A percentile compares a stretch with the other conserved stretches of the same genome.
These are phyloP conservation scores for Eustoma russellianum DNA, from an alignment of 257 asterid species.

Conservation along the genomic window DNA sequence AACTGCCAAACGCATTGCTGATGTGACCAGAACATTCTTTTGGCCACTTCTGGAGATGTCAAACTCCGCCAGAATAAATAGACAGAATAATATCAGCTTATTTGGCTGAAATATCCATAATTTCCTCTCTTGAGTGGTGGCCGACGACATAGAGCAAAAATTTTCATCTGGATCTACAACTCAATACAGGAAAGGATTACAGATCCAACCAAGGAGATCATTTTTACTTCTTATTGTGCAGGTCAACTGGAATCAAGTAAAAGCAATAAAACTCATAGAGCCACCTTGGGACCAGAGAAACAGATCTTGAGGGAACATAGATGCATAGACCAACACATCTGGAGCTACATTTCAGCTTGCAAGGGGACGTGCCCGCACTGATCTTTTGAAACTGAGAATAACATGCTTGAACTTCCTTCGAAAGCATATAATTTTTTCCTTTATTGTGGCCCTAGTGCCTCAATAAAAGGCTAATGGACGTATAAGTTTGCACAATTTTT, in stretches of 20 bases:
- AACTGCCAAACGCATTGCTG: constrained; percentile 85
- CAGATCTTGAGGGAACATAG: background rate
- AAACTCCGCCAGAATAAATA: constrained; percentile 55
- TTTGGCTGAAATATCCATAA: constrained; percentile 75
- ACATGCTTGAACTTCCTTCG: no score
- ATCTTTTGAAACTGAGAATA: no score
- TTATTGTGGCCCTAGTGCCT: no score
- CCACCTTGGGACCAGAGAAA: background rate
- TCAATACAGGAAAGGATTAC: constrained; percentile 19
- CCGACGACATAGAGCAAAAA: constrained; percentile 71
- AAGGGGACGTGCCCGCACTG: no score
- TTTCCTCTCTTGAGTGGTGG: constrained; percentile 55
- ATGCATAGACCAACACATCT: background rate
- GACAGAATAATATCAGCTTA: constrained; percentile 64
- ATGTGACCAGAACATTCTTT: constrained; percentile 47
- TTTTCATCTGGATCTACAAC: constrained; percentile 46
- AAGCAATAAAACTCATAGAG: background rate
- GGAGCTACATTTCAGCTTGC: no score
- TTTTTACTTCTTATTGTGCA: background rate
- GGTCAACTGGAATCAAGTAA: background rate
- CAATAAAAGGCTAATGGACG: no score
- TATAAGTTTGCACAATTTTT: no score
- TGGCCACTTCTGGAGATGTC: constrained; percentile 34
- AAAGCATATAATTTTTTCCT: no score
- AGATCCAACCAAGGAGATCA: background rate